These are phyloP conservation scores for Misopates orontium DNA, from an alignment of 257 asterid genomes.

Conservation along the genomic window DNA sequence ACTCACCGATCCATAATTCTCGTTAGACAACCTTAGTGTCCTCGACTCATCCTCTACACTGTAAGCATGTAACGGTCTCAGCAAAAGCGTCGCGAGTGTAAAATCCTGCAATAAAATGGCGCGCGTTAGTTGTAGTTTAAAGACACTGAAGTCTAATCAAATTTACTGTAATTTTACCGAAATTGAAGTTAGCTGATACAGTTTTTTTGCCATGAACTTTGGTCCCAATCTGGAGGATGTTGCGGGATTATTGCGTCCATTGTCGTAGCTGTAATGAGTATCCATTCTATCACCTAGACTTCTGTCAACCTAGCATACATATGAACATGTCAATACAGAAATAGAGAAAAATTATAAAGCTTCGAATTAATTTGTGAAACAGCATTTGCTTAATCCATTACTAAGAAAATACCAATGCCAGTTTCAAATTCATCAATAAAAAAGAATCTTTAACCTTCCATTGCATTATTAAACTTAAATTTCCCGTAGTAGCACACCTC, in stretches of 20 bases:
- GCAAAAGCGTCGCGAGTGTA: constrained; percentile 34
- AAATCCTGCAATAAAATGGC: constrained; percentile 29
- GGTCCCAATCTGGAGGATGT: constrained; percentile 30
- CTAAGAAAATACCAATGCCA: too few relatives aligned
- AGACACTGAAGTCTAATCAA: background rate
- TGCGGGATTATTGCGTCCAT: constrained; percentile 35
- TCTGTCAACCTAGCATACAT: background rate
- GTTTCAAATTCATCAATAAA: background rate
- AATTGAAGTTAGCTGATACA: constrained; percentile 33
- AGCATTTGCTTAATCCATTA: too few relatives aligned
- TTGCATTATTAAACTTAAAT: background rate
- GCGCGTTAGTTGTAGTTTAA: background rate
- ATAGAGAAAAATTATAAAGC: background rate
- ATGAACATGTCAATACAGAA: background rate
- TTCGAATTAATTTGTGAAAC: too few relatives aligned
- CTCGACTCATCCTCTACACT: constrained; percentile 18
- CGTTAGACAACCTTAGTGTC: constrained; percentile 20
- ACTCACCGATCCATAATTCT: constrained; percentile 29
- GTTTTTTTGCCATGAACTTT: constrained; percentile 11
- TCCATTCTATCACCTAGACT: constrained; percentile 13
- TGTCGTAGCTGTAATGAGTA: constrained; percentile 3
- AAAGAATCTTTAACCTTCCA: background rate
- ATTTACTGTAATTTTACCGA: constrained; percentile 21
- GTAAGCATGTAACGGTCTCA: constrained; percentile 28
- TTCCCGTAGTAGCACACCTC: constrained; percentile 26